phyloP scores from a whole-genome alignment of 2,329 filamentous ascomycete genomes.

The Scedosporium aurantiacum region DNA sequence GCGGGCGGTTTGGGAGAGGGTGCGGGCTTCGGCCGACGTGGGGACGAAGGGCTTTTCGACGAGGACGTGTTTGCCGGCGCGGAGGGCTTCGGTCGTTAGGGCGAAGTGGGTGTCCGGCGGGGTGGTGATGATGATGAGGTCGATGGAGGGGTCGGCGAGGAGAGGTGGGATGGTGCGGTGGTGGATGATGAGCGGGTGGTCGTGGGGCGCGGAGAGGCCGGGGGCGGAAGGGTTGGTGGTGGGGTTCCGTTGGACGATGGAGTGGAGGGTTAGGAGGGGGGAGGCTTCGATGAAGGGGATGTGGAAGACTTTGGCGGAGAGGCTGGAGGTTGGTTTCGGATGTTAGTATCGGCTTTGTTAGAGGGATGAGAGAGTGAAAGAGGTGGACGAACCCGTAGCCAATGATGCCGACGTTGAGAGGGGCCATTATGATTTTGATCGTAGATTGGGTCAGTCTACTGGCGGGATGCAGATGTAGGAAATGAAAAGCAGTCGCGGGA shows the following conservation, averaged over 20 bases:
- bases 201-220: constrained; percentile 47
- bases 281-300: constrained; percentile 64
- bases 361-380: constrained; percentile 2
- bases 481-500: background rate
- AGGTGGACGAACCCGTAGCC: constrained; percentile 35
- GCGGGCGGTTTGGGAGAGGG: constrained; percentile 46
- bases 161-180: constrained; percentile 52
- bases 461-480: background rate
- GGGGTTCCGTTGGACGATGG: constrained; percentile 65
- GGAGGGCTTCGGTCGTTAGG: constrained; percentile 52
- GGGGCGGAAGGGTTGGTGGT: constrained; percentile 35
- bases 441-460: background rate
- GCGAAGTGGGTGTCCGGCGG: constrained; percentile 61
- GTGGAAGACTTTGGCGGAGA: constrained; percentile 70
- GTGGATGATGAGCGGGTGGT: constrained; percentile 54
- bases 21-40: constrained; percentile 53
- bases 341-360: constrained; percentile 9
- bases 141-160: constrained; percentile 52
- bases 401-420: constrained; percentile 38
- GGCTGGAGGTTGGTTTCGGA: constrained; percentile 20
- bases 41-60: constrained; percentile 79
- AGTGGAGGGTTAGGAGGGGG: constrained; percentile 55
- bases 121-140: constrained; percentile 62
- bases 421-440: background rate
- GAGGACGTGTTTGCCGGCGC: constrained; percentile 65